phyloP scores from a whole-genome alignment of 31 red algal species.

The Bonnemaisonia californica region DNA sequence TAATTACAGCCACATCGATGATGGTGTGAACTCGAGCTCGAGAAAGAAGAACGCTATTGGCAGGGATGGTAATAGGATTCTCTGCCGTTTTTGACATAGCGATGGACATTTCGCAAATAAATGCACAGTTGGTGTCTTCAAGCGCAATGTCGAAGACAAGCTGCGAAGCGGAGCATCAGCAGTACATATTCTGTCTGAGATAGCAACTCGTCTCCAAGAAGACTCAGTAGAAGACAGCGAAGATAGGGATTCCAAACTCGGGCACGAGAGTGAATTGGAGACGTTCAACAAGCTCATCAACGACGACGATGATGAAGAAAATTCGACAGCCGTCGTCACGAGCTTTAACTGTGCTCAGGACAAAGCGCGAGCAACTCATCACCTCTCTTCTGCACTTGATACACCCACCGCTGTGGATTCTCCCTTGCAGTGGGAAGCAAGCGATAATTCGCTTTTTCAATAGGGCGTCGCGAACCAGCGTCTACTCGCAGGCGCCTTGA shows the following conservation, averaged over 20 bases:
- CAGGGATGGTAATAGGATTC: constrained; percentile 9
- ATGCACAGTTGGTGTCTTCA: background rate
- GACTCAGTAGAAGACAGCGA: background rate
- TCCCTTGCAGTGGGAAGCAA: background rate
- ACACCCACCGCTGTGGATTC: background rate
- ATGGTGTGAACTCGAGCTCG: too few relatives aligned
- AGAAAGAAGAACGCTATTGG: constrained; percentile 11
- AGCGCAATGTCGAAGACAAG: background rate
- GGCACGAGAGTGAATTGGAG: background rate
- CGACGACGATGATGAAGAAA: background rate
- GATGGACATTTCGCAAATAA: background rate
- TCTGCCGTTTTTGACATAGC: background rate
- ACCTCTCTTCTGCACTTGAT: background rate
- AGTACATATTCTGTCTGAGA: constrained; percentile 17
- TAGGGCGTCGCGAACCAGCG: background rate
- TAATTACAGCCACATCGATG: too few relatives aligned
- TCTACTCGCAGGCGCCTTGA: background rate
- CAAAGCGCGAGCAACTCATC: background rate
- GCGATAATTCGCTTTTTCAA: background rate
- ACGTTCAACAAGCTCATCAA: background rate
- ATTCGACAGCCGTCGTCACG: background rate
- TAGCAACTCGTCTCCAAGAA: background rate
- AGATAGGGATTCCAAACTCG: background rate
- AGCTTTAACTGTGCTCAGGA: background rate
- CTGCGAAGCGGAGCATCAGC: background rate